Conservation (phyloP, 108 stramenopile genomes). For the Discostella pseudostelligera region DNA sequence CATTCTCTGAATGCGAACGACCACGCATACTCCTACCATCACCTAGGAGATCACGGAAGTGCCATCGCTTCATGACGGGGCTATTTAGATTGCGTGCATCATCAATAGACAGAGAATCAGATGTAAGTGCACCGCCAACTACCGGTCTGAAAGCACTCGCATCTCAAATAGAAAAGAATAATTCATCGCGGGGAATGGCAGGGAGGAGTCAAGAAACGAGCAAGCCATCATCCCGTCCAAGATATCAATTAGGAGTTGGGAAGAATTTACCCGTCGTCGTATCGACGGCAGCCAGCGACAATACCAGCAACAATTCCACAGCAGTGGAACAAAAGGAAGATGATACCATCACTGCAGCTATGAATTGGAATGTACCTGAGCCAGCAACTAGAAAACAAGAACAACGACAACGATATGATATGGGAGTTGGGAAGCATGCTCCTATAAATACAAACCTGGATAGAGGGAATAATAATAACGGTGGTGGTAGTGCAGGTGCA, state of each 20-base stretch:
- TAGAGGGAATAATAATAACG: constrained; percentile 1
- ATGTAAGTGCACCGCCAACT: neutral
- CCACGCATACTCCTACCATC: too few species aligned
- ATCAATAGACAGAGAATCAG: neutral
- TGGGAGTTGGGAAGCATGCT: constrained; percentile 47
- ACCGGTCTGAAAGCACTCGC: constrained; percentile 3
- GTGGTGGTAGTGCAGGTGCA: constrained; percentile 1
- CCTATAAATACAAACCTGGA: constrained; percentile 20
- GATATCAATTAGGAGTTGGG: constrained; percentile 10
- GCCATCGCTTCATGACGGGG: too few species aligned
- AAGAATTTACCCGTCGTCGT: constrained; percentile 5
- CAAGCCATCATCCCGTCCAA: neutral
- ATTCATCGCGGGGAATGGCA: neutral
- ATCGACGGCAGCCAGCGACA: too few species aligned
- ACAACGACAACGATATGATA: constrained; percentile 28
- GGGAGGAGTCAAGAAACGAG: neutral
- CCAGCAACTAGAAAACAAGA: constrained; percentile 15
- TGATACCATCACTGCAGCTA: neutral
- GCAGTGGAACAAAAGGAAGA: constrained; percentile 3
- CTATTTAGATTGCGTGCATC: constrained; percentile 1
- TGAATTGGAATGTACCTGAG: constrained; percentile 19
- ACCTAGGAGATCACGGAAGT: too few species aligned
- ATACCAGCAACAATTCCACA: neutral
- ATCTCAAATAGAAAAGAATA: constrained; percentile 3
- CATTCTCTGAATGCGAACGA: too few species aligned